Conservation (phyloP, 2,329 filamentous ascomycete species). For the Sclerotinia glacialis region DNA sequence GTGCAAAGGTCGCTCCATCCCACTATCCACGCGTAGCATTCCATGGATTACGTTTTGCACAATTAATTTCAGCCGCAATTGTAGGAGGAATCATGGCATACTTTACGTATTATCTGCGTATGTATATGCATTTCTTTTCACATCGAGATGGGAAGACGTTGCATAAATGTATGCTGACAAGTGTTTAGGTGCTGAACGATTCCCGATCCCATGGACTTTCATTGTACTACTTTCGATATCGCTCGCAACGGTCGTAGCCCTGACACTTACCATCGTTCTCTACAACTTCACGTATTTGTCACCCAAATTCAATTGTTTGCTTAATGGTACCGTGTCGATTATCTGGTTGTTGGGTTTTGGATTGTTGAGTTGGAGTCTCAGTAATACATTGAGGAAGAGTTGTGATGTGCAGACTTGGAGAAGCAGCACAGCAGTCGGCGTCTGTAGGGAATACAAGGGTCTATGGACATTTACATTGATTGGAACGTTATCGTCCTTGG, state of each 20-base stretch:
- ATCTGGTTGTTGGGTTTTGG: slow-evolving; percentile 34
- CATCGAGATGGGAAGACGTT: neutral
- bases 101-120: slow-evolving; percentile 37
- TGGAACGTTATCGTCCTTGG: slow-evolving; percentile 32
- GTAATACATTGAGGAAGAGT: slow-evolving; percentile 32
- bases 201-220: slow-evolving; percentile 36
- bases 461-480: slow-evolving; percentile 36
- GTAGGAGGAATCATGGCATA: slow-evolving; percentile 36
- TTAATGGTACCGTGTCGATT: slow-evolving; percentile 31
- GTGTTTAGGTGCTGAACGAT: slow-evolving; percentile 28
- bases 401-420: slow-evolving; percentile 32
- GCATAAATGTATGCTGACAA: slow-evolving; percentile 3
- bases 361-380: slow-evolving; percentile 34
- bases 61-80: slow-evolving; percentile 31
- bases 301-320: slow-evolving; percentile 33
- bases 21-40: slow-evolving; percentile 35
- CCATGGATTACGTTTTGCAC: slow-evolving; percentile 33
- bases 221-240: slow-evolving; percentile 35
- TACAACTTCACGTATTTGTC: slow-evolving; percentile 38
- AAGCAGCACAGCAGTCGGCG: slow-evolving; percentile 29
- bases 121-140: slow-evolving; percentile 5
- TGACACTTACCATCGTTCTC: slow-evolving; percentile 34
- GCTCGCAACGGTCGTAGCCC: slow-evolving; percentile 29
- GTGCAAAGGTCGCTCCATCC: slow-evolving; percentile 31
- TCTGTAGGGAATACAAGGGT: slow-evolving; percentile 37